Base-by-base conservation (phyloP, 2,329 filamentous ascomycete species). In the Penicillium sclerotigenum region DNA sequence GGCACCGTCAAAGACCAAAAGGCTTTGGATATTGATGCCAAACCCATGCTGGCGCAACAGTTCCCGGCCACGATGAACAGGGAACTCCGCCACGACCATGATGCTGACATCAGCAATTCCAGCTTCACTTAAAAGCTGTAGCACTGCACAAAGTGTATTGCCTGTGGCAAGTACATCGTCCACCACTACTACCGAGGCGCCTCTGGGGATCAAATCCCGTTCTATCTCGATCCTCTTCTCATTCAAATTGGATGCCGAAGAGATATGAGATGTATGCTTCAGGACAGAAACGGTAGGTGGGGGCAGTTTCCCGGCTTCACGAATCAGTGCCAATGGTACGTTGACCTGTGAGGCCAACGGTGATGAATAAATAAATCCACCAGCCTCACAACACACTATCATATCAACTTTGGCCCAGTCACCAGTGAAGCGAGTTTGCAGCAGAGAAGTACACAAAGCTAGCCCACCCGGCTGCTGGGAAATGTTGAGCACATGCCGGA, bases 151-250 rank as follows among this genome's bases (percentile, higher is more conserved):
- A 36, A 86, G 76, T 3, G 83, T 86, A 60, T 75, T 61, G 1
- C 82, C 83, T 0, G 80, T 81, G 6, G 83, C 76, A 54, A 87
- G 77, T 28, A 85, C 82, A 68, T 87, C 83, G 56, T 87, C 83
- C 5, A 87, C 75, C 0, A 86, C 76, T n/a, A 86, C 73, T 11
- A 86, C 78, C 4, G 72, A 73, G 4, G 67, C 70, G 1, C 70
- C 75, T 34, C 26, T 64, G 0, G 71, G 62, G 18, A 86, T 31
- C 36, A 70, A 68, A 71, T 77, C 71, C 18, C 62, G 63, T 16
- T 73, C 73, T 66, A 87, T 82, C 70, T 84, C 83, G 7, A 86
- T 76, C 31, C 57, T 65, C 36, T 75, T 73, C 53, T 71, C 68
- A 47, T 57, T 59, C 5, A 53, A 46, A 14, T 51, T 52, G n/a